Base-by-base conservation (phyloP, 345 rosid genomes). In the Gossypium rotundifolium region DNA sequence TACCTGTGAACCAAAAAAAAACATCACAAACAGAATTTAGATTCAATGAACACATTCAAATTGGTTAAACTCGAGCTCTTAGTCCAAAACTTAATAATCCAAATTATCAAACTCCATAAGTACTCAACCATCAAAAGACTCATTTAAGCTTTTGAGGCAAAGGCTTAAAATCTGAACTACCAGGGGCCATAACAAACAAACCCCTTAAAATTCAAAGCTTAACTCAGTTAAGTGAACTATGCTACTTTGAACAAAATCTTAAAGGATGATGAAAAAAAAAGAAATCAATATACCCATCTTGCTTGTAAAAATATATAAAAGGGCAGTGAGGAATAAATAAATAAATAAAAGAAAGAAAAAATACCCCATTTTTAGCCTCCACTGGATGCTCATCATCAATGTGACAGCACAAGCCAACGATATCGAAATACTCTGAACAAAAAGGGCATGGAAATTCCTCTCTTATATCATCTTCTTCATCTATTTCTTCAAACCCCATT, bases 401-500 rank as follows among this genome's bases (percentile, higher is more conserved):
- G 87, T 90, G 98, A 75, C 94, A 87, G 74, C 97, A 94, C 78
- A 92, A 84, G 74, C 97, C 93, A 54, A 87, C 90, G 33, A 94
- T 94, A 79, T 94, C 98, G 77, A 89, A 94, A 75, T 84, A 86
- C 71, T 94, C 95, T 10, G 97, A 84, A 76, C 97, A 94, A 82
- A 94, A 94, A 40, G 98, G 98, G 83, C 98, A 94, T 25, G 93
- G 88, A 79, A 89, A 94, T 84, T 94, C 98, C 83, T 92, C 98
- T 81, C 91, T 85, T 67, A 87, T 78, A 81, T 94, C 97, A 82
- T 89, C 96, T 80, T 94, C 98, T 65, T 87, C 97, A 76, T 87
- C 97, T 16, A 86, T 73, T 78, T 94, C 97, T 81, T 92, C 98
- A 79, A 89, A 88, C 60, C 91, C 92, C 88, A 88, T 83, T 69